Conservation (phyloP, 352 stramenopile genomes). For the Phytophthora palmivora region DNA sequence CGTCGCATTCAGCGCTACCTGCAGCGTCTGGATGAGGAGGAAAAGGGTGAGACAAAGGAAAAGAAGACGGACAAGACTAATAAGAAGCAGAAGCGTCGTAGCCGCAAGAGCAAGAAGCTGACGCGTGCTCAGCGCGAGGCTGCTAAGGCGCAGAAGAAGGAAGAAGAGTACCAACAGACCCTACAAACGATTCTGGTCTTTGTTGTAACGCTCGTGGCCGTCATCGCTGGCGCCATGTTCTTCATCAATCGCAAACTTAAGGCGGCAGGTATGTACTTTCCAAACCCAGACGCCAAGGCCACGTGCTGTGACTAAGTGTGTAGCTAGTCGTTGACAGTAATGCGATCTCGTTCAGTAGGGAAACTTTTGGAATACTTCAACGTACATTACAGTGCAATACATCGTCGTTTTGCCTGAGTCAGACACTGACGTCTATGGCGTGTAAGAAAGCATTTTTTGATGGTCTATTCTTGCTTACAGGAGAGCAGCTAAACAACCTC, state of each 20-base stretch:
- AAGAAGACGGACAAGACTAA: conserved; percentile 38
- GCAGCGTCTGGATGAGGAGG: conserved; percentile 49
- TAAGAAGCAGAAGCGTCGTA: conserved; percentile 59
- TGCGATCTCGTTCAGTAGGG: conserved; percentile 13
- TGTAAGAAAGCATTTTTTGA: conserved; percentile 22
- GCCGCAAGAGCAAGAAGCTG: conserved; percentile 75
- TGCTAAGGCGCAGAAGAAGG: conserved; percentile 63
- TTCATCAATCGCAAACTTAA: conserved; percentile 90
- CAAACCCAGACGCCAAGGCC: conserved; percentile 60
- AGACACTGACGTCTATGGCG: conserved; percentile 24
- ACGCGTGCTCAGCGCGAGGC: conserved; percentile 60
- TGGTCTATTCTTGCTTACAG: conserved; percentile 17
- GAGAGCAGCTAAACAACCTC: conserved; percentile 38
- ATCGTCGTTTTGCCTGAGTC: too few relatives aligned
- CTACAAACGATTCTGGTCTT: conserved; percentile 78
- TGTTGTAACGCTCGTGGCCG: conserved; percentile 65
- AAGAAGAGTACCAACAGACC: conserved; percentile 72
- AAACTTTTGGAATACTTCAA: conserved; percentile 27
- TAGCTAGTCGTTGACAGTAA: conserved; percentile 24
- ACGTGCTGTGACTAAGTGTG: conserved; percentile 58
- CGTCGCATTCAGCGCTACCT: conserved; percentile 73
- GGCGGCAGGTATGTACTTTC: conserved; percentile 80
- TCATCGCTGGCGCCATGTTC: conserved; percentile 62
- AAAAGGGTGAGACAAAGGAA: conserved; percentile 42
- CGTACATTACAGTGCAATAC: too few relatives aligned